These are phyloP conservation scores for Calocybe indica DNA, from an alignment of 768 basidiomycete species.

Conservation along the genomic window DNA sequence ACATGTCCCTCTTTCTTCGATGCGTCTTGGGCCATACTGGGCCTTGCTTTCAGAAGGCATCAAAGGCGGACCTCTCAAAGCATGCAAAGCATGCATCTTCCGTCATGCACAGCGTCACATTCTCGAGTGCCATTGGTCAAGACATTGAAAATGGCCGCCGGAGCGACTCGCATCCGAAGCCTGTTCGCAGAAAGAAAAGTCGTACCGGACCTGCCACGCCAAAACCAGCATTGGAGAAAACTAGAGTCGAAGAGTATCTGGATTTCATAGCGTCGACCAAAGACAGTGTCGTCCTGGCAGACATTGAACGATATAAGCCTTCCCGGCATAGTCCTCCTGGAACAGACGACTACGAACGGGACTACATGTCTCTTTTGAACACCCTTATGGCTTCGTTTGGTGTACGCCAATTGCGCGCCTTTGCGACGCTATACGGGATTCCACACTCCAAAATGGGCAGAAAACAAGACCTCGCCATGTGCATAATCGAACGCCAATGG, in stretches of 20 bases:
- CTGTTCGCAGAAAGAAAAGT: no score
- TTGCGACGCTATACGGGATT: constrained; percentile 44
- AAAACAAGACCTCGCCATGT: no score
- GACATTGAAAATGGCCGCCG: no score
- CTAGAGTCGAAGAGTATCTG: constrained; percentile 50
- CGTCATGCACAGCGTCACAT: no score
- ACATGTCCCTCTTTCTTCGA: no score
- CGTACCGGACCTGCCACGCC: background rate
- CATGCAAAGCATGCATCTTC: no score
- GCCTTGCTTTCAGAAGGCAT: no score
- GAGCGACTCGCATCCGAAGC: no score
- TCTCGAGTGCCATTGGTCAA: no score
- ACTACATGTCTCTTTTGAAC: constrained; percentile 50
- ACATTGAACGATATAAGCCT: constrained; percentile 57
- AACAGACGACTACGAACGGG: constrained; percentile 39
- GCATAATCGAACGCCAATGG: constrained; percentile 63
- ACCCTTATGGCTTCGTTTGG: constrained; percentile 59
- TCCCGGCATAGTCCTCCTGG: constrained; percentile 29
- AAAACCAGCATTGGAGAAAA: constrained; percentile 31
- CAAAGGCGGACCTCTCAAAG: no score
- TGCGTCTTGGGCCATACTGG: no score
- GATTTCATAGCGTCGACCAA: constrained; percentile 42
- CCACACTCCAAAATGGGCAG: constrained; percentile 13
- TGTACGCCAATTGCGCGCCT: constrained; percentile 50
- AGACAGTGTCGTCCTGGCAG: constrained; percentile 46